Percentiles rank a stretch among this genome's conserved stretches.
phyloP scores from a whole-genome alignment of 202 grass and related monocot genomes.

The Saccharum hybrid region DNA sequence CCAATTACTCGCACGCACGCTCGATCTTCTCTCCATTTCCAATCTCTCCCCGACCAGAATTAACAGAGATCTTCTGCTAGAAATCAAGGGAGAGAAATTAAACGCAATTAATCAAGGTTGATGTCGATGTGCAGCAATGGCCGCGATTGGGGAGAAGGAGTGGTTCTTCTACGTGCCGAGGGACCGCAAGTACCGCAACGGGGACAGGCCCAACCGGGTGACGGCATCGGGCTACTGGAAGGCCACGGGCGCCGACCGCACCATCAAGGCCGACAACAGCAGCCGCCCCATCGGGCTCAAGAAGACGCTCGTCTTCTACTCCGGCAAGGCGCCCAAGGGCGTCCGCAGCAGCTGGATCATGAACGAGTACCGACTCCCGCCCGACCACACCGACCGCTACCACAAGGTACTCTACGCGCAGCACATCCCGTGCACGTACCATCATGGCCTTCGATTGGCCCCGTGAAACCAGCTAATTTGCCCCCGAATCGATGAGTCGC shows the following conservation, averaged over 20 bases:
- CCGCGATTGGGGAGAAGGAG: constrained; percentile 95
- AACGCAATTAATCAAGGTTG: not conserved
- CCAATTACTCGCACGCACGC: not conserved
- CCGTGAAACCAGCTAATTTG: not conserved
- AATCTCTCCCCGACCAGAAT: not conserved
- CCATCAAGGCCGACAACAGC: constrained; percentile 70
- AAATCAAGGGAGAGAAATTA: not conserved
- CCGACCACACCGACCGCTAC: constrained; percentile 65
- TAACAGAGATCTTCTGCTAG: not conserved
- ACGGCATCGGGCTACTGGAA: constrained; percentile 97
- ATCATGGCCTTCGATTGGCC: not conserved
- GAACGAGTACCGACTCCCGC: constrained; percentile 93
- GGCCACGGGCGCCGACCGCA: constrained; percentile 86
- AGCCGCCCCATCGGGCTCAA: constrained; percentile 74
- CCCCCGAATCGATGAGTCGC: not conserved
- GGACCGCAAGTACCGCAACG: constrained; percentile 94
- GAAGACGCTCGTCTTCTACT: constrained; percentile 98
- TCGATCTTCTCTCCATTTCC: not conserved
- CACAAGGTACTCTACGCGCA: constrained; percentile 55
- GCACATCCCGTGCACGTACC: not conserved
- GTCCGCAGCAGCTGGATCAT: constrained; percentile 91
- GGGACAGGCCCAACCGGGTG: constrained; percentile 85
- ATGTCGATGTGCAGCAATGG: constrained; percentile 59
- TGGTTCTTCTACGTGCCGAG: constrained; percentile 97
- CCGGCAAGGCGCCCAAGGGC: constrained; percentile 94